Evolutionary conservation across 352 stramenopile species (phyloP).

Genomic region (Bremia lactucae): DNA sequence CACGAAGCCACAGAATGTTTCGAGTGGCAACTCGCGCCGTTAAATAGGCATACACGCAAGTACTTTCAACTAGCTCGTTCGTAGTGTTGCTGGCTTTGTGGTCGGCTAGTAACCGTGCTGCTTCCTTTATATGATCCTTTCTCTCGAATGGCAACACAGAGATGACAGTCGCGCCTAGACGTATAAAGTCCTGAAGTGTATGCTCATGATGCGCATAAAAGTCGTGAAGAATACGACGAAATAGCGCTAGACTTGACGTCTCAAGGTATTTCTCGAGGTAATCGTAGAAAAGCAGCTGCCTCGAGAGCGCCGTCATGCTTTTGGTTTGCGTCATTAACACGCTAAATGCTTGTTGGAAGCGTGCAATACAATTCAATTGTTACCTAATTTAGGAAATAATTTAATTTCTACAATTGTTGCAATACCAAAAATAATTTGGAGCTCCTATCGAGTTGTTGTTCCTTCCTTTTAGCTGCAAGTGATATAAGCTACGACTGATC

Average conservation of each 20-base stretch:
- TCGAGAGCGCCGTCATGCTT: neutral
- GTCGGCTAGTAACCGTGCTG: conserved; percentile 8
- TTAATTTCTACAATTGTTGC: no score
- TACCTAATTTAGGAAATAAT: no score
- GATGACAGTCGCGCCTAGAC: conserved; percentile 22
- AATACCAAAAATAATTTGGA: no score
- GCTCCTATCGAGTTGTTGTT: no score
- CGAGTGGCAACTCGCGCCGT: conserved; percentile 22
- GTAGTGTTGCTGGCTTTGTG: neutral
- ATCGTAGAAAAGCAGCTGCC: conserved; percentile 21
- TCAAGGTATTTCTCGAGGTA: conserved; percentile 24
- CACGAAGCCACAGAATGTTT: conserved; percentile 25
- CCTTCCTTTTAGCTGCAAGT: no score
- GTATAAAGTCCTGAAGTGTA: conserved; percentile 25
- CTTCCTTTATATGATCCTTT: conserved; percentile 2
- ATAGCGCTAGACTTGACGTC: conserved; percentile 17
- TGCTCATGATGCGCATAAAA: conserved; percentile 17
- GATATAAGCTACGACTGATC: no score
- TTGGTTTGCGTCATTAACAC: no score
- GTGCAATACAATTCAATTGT: no score
- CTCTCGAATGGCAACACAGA: conserved; percentile 17
- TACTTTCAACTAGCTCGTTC: neutral
- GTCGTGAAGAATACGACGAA: conserved; percentile 21
- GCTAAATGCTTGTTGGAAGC: no score
- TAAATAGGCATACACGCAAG: conserved; percentile 17